Evolutionary conservation across 208 protist genomes (phyloP).

Genomic region (Trypanosomatidae sp.): DNA sequence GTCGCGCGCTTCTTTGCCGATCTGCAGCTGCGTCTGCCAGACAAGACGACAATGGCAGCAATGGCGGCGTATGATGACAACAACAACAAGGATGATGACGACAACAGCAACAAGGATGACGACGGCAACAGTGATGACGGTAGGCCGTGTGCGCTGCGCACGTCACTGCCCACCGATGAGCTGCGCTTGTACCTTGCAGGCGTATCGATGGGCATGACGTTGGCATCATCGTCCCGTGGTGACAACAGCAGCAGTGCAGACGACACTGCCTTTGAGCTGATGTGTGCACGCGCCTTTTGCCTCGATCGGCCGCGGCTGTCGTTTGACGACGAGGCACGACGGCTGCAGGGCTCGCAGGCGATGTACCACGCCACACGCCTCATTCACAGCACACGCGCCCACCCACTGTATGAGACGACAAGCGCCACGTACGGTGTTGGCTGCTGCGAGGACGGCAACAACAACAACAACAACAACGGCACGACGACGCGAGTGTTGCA

Average conservation of each 20-base stretch:
- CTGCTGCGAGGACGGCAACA: constrained; percentile 4
- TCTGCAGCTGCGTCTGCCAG: neutral
- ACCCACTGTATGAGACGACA: constrained; percentile 67
- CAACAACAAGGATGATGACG: neutral
- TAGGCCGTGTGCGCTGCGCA: neutral
- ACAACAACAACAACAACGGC: no score
- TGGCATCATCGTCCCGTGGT: no score
- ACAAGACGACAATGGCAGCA: neutral
- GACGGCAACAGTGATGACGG: constrained; percentile 1
- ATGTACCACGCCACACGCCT: constrained; percentile 28
- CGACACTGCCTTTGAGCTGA: constrained; percentile 72
- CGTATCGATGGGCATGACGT: no score
- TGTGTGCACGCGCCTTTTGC: constrained; percentile 70
- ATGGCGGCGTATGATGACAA: neutral
- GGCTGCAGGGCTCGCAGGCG: constrained; percentile 12
- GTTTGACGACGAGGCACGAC: constrained; percentile 7
- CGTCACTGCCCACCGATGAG: constrained; percentile 53
- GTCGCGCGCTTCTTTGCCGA: no score
- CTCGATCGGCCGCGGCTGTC: constrained; percentile 54
- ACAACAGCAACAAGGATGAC: constrained; percentile 1
- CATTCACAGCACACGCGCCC: constrained; percentile 17
- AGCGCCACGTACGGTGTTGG: constrained; percentile 64
- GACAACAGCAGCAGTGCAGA: constrained; percentile 15
- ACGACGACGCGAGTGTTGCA: constrained; percentile 1
- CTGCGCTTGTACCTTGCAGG: constrained; percentile 55